Evolutionary conservation across 257 asterid genomes (phyloP).

Genomic region (Dorcoceras hygrometricum): DNA sequence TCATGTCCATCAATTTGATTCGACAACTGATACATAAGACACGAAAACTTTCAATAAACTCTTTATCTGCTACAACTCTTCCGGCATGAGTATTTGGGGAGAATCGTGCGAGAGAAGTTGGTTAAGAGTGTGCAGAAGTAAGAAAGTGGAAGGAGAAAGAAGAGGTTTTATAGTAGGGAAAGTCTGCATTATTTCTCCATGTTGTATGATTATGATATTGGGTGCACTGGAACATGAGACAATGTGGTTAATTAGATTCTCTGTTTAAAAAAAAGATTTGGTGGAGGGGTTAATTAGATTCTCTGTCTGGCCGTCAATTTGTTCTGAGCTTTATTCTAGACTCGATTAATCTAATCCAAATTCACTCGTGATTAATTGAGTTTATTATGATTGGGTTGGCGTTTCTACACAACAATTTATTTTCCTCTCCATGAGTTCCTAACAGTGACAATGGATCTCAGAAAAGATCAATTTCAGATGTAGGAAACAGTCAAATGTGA

Average conservation of each 20-base stretch:
- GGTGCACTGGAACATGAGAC: background rate
- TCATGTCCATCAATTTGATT: slow-evolving; percentile 43
- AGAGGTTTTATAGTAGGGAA: slow-evolving; percentile 43
- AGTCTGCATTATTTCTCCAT: slow-evolving; percentile 51
- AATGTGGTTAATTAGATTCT: background rate
- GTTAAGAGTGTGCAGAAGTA: slow-evolving; percentile 9
- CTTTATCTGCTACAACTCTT: no score
- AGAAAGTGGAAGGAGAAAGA: slow-evolving; percentile 16
- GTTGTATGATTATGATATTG: background rate
- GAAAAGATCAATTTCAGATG: no score
- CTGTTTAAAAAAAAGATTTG: background rate
- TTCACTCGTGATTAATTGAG: no score
- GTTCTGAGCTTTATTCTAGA: no score
- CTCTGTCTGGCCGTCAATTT: background rate
- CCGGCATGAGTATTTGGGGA: background rate
- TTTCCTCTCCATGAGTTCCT: no score
- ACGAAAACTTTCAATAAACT: no score
- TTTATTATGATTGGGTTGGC: no score
- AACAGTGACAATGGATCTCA: no score
- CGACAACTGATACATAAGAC: no score
- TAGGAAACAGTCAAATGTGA: no score
- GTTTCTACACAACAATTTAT: no score
- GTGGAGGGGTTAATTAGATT: background rate
- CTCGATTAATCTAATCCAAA: no score
- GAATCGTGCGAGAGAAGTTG: background rate